Conservation (phyloP, 2,329 filamentous ascomycete genomes). For the Pyrenochaeta sp. region DNA sequence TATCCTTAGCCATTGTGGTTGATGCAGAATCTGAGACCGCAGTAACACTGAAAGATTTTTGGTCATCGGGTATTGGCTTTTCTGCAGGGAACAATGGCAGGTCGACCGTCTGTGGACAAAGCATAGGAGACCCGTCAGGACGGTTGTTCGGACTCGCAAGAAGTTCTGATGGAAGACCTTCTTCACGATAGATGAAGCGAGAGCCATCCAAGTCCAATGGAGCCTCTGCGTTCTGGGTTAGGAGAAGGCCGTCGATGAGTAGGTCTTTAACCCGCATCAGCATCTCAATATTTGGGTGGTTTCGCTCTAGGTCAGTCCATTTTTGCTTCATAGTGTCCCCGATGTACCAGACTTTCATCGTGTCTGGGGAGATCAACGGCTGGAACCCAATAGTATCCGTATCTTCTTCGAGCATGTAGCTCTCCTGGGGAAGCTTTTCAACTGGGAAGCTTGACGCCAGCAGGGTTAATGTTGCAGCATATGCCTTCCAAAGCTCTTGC, state of each 20-base stretch:
- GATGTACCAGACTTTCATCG: slow-evolving; percentile 62
- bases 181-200: slow-evolving; percentile 64
- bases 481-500: slow-evolving; percentile 71
- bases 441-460: slow-evolving; percentile 68
- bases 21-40: slow-evolving; percentile 60
- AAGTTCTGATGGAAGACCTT: slow-evolving; percentile 60
- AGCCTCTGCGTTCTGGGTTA: slow-evolving; percentile 62
- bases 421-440: slow-evolving; percentile 62
- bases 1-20: slow-evolving; percentile 52
- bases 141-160: slow-evolving; percentile 55
- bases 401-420: slow-evolving; percentile 74
- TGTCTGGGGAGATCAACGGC: slow-evolving; percentile 63
- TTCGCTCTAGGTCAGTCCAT: slow-evolving; percentile 62
- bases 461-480: slow-evolving; percentile 68
- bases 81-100: slow-evolving; percentile 41
- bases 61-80: slow-evolving; percentile 42
- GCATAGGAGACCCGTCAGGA: slow-evolving; percentile 51
- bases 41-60: slow-evolving; percentile 44
- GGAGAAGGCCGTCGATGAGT: slow-evolving; percentile 66
- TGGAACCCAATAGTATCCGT: slow-evolving; percentile 71
- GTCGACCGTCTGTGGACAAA: slow-evolving; percentile 50
- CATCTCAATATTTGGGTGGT: slow-evolving; percentile 70
- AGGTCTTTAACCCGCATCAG: slow-evolving; percentile 71
- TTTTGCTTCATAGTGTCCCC: slow-evolving; percentile 60
- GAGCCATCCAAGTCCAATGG: slow-evolving; percentile 59